Percentiles rank a stretch among this genome's conserved stretches.
phyloP scores from a whole-genome alignment of 768 basidiomycete genomes.

The Suillus brevipes region DNA sequence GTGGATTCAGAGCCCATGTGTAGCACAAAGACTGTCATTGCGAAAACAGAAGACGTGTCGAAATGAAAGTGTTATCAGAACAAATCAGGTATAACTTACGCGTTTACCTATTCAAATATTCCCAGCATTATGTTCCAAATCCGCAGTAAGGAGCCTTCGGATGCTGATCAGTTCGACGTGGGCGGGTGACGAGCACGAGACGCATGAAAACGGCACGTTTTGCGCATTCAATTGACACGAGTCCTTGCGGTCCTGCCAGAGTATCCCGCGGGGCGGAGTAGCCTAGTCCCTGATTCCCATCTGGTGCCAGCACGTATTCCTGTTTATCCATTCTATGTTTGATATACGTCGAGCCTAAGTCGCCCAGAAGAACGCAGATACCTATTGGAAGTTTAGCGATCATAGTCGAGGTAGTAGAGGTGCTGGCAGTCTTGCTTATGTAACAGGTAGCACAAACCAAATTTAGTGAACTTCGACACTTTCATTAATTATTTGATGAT shows the following conservation, averaged over 20 bases:
- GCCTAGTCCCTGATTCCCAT: background rate
- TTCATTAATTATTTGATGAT: background rate
- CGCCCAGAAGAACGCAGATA: background rate
- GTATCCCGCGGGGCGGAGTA: background rate
- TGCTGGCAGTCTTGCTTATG: background rate
- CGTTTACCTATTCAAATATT: background rate
- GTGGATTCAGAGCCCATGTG: background rate
- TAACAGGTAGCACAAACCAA: background rate
- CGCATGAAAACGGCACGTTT: background rate
- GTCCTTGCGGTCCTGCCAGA: background rate
- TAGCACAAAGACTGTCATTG: background rate
- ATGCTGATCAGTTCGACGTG: background rate
- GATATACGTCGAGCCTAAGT: background rate
- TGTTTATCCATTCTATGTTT: background rate
- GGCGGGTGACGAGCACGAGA: background rate
- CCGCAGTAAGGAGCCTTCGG: background rate
- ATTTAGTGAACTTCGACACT: background rate
- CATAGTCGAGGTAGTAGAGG: too few relatives aligned
- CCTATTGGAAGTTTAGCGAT: background rate
- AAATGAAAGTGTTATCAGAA: background rate
- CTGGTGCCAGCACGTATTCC: background rate
- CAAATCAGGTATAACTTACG: background rate
- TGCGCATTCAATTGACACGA: background rate
- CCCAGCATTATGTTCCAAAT: background rate
- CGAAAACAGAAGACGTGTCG: background rate